Conservation (phyloP, 2,329 filamentous ascomycete species). For the Calonectria fujianensis region DNA sequence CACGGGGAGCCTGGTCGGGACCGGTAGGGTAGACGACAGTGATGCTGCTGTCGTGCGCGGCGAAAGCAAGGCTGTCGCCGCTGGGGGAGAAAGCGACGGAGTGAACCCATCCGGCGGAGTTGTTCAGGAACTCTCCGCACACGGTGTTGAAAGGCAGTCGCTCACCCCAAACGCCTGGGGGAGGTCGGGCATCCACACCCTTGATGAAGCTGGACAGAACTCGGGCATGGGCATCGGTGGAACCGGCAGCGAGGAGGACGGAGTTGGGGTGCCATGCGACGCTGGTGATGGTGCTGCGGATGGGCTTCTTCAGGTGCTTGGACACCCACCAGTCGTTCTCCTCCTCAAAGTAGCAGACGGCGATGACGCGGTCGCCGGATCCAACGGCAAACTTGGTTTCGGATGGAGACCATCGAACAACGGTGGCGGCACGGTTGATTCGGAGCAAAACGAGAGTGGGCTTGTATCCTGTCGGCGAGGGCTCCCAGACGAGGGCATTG, state of each 20-base stretch:
- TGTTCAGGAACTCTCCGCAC: conserved; percentile 96
- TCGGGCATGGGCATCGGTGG: conserved; percentile 96
- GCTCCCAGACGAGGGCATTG: conserved; percentile 98
- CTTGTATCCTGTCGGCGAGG: conserved; percentile 93
- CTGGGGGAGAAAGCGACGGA: conserved; percentile 94
- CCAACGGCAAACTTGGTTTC: conserved; percentile 99
- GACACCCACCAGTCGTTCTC: conserved; percentile 99
- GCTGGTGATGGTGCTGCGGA: conserved; percentile 96
- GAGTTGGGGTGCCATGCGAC: conserved; percentile 98
- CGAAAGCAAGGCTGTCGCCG: conserved; percentile 94
- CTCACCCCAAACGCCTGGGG: conserved; percentile 94
- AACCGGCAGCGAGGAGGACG: conserved; percentile 93
- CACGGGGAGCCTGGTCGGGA: conserved; percentile 91
- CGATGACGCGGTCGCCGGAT: conserved; percentile 95
- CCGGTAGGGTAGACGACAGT: conserved; percentile 96
- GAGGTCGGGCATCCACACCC: conserved; percentile 89
- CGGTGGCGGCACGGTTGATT: conserved; percentile 97
- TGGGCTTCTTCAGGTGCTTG: conserved; percentile 99
- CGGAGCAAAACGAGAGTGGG: conserved; percentile 96
- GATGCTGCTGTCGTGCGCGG: conserved; percentile 95
- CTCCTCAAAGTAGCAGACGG: conserved; percentile 98
- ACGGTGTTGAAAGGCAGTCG: conserved; percentile 98
- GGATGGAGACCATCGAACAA: conserved; percentile 96
- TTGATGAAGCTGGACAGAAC: conserved; percentile 98
- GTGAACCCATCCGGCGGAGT: conserved; percentile 97